Evolutionary conservation across 306 rosid species (phyloP).

Genomic region (Cotoneaster glaucophyllus): DNA sequence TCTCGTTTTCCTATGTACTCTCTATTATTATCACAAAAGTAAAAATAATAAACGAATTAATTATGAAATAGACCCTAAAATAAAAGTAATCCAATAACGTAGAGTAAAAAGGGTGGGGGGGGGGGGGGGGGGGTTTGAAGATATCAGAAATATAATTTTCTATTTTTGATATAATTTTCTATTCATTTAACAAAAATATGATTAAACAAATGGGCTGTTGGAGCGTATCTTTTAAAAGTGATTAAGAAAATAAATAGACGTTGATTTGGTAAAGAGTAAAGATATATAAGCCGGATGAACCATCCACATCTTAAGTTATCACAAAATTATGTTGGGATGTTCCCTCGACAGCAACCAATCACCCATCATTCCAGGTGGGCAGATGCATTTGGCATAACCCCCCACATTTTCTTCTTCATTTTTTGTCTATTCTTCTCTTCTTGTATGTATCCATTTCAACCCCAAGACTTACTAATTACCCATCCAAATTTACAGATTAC

Average conservation of each 20-base stretch:
- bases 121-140: background rate
- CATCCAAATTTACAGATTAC: background rate
- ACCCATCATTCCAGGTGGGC: constrained; percentile 5
- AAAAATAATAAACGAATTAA: too few species aligned
- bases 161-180: background rate
- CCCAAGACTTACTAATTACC: background rate
- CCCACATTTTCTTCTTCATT: background rate
- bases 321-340: constrained; percentile 22
- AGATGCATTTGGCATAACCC: background rate
- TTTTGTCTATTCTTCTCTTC: background rate
- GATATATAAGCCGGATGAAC: constrained; percentile 13
- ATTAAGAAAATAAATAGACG: background rate
- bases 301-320: constrained; percentile 25
- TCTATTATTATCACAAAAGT: background rate
- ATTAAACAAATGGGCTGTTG: constrained; percentile 8
- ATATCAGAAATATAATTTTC: background rate
- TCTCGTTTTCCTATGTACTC: background rate
- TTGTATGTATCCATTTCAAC: background rate
- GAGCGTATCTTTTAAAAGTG: constrained; percentile 20
- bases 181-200: too few species aligned
- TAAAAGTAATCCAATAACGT: background rate
- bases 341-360: constrained; percentile 33
- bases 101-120: background rate
- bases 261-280: background rate
- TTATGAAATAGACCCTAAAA: too few species aligned